Base-by-base conservation (phyloP, 129 eudicot species). In the Centella asiatica region DNA sequence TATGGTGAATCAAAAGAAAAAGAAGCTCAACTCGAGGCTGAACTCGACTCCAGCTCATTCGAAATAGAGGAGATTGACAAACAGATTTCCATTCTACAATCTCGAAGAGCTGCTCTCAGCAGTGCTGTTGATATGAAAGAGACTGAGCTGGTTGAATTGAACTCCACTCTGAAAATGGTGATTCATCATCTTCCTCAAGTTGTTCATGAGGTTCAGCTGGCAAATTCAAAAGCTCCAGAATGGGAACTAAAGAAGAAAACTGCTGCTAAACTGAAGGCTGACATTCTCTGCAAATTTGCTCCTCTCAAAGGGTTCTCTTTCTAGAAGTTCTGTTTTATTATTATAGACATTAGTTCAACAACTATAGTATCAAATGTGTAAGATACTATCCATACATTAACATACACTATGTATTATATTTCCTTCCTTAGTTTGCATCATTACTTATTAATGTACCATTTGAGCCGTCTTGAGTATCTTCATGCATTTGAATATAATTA, bases 291-390 rank as follows among this genome's bases (percentile, higher is more conserved):
- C 10, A 53, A 74, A 34, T 74, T 74, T 68, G 73, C 57, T 51
- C 53, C 69, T 6, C 68, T 73, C 51, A 27, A 52, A 39, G 77
- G 72, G 17, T 73, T 73, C 47, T 66, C 72, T 34, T 53, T 66
- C 24, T 36, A 19, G 62, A 33, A 2, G 3, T 33, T 29, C 29
- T n/a, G 7, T n/a, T n/a, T n/a, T n/a, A n/a, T n/a, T n/a, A n/a
- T n/a, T n/a, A n/a, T n/a, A n/a, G n/a, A n/a, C n/a, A n/a, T n/a
- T n/a, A n/a, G n/a, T n/a, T n/a, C n/a, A n/a, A n/a, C n/a, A n/a
- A n/a, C n/a, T n/a, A n/a, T n/a, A n/a, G n/a, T n/a, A n/a, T n/a
- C n/a, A n/a, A n/a, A n/a, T n/a, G n/a, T n/a, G n/a, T n/a, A n/a
- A n/a, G n/a, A n/a, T n/a, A n/a, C n/a, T n/a, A n/a, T n/a, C n/a